These are phyloP conservation scores for Trametes sp. DNA, from an alignment of 1,284 basidiomycete species.

Conservation along the genomic window DNA sequence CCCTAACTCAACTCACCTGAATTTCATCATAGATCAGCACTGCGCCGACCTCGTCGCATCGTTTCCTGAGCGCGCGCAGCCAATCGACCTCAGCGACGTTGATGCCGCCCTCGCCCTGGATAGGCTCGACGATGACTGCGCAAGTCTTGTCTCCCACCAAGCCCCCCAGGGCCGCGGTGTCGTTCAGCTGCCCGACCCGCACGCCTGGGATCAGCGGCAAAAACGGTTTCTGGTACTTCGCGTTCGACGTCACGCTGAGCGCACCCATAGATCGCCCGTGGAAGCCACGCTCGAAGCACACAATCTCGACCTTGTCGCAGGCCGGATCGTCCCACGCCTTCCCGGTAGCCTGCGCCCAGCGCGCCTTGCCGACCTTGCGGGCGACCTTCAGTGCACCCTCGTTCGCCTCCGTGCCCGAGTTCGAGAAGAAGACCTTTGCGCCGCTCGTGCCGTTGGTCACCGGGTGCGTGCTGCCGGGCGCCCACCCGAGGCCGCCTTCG, in stretches of 20 bases:
- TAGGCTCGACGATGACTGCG: conserved; percentile 92
- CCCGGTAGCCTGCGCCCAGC: conserved; percentile 60
- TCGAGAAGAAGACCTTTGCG: conserved; percentile 92
- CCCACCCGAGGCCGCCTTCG: conserved; percentile 78
- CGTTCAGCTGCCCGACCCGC: conserved; percentile 84
- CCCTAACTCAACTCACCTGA: conserved; percentile 66
- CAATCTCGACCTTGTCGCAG: conserved; percentile 81
- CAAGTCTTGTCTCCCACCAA: conserved; percentile 86
- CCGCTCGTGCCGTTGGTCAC: conserved; percentile 39
- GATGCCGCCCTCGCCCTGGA: conserved; percentile 97
- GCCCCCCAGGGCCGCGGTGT: conserved; percentile 61
- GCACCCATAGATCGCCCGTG: conserved; percentile 97
- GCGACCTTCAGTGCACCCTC: conserved; percentile 98
- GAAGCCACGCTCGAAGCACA: conserved; percentile 93
- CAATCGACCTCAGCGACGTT: conserved; percentile 79
- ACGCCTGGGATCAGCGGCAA: conserved; percentile 91
- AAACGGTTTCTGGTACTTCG: conserved; percentile 97
- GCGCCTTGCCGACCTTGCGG: conserved; percentile 88
- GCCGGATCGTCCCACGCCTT: conserved; percentile 59
- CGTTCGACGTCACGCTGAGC: conserved; percentile 89
- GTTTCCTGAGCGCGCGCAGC: conserved; percentile 81
- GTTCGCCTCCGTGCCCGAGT: conserved; percentile 95
- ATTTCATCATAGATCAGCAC: conserved; percentile 99
- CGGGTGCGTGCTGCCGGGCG: conserved; percentile 45
- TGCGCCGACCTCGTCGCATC: conserved; percentile 91